phyloP scores from a whole-genome alignment of 768 basidiomycete genomes.

The Russula brevipes region DNA sequence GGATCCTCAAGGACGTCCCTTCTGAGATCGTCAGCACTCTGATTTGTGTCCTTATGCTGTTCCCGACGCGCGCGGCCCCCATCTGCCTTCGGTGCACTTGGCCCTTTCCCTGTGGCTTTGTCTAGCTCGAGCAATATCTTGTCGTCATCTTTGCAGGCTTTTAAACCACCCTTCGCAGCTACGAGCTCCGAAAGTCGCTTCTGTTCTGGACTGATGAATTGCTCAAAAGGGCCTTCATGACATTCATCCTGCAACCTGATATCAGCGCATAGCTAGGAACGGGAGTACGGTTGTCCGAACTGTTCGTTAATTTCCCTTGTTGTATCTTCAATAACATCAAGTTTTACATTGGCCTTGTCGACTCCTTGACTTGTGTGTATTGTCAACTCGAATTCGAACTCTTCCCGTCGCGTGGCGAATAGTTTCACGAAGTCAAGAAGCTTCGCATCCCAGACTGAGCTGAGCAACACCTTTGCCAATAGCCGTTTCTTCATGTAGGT shows the following conservation, averaged over 20 bases:
- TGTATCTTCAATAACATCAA: slow-evolving; percentile 14
- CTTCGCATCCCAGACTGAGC: slow-evolving; percentile 30
- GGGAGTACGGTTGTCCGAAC: slow-evolving; percentile 8
- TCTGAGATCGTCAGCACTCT: neutral
- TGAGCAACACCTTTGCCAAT: slow-evolving; percentile 30
- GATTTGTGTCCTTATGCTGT: neutral
- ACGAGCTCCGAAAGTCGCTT: slow-evolving; percentile 15
- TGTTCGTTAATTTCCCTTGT: slow-evolving; percentile 22
- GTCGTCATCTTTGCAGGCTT: slow-evolving; percentile 24
- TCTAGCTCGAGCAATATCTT: slow-evolving; percentile 23
- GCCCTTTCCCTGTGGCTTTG: slow-evolving; percentile 15
- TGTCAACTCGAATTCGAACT: slow-evolving; percentile 31
- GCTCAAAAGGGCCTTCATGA: slow-evolving; percentile 20
- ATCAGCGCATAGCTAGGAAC: neutral
- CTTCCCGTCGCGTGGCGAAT: slow-evolving; percentile 28
- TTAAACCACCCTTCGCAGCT: slow-evolving; percentile 26
- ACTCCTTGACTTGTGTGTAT: slow-evolving; percentile 28
- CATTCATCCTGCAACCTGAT: slow-evolving; percentile 17
- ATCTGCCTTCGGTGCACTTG: neutral
- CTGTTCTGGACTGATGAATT: slow-evolving; percentile 22
- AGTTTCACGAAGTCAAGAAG: slow-evolving; percentile 27
- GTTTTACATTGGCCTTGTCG: slow-evolving; percentile 9
- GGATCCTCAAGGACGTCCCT: slow-evolving; percentile 28
- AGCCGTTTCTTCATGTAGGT: slow-evolving; percentile 32
- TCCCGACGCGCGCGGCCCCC: neutral